Base-by-base conservation (phyloP, 768 basidiomycete genomes). In the Mycena vitilis region DNA sequence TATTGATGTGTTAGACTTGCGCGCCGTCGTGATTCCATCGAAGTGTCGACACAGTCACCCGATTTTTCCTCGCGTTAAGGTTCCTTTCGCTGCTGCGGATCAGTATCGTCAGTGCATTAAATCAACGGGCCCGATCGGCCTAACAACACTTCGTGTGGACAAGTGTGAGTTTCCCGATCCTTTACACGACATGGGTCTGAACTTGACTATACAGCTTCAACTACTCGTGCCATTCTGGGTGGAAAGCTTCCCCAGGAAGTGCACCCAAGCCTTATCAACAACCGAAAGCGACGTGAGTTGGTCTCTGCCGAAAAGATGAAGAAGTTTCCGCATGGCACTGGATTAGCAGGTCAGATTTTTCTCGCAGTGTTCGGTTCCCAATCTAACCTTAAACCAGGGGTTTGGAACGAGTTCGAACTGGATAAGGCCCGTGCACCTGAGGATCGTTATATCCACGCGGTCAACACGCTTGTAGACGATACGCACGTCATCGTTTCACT, bases 201-300 rank as follows among this genome's bases (percentile, higher is more conserved):
- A 56, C 12, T n/a, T 38, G 40, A n/a, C n/a, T 40, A 16, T 53
- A 18, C 12, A 64, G 53, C 52, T 25, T 36, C 52, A 7, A 56
- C 53, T 36, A 64, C 52, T 16, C 23, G 53, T 25, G 20, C 42
- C 4, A 22, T 44, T 1, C 42, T 56, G 13, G 34, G 45, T 0
- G 63, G 63, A 2, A 47, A 40, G 22, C 53, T 64, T 18, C 52
- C 53, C 6, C 63, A 64, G n/a, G 63, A 64, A 36, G 12, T 64
- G 2, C 63, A 64, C 45, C 63, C 53, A 9, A 34, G 63, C 16
- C 23, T 64, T 6, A 64, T 64, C 20, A 57, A 55, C 34, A 55
- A 45, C 30, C 54, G 63, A 22, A 64, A 56, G 42, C 53, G 54
- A 6, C 42, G 38, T 2, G 62, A 63, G 23, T 51, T 11, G 11